Percentiles rank a stretch among this genome's conserved stretches.
Conservation (phyloP, 2,329 filamentous ascomycete species). For the Colletotrichum lini region DNA sequence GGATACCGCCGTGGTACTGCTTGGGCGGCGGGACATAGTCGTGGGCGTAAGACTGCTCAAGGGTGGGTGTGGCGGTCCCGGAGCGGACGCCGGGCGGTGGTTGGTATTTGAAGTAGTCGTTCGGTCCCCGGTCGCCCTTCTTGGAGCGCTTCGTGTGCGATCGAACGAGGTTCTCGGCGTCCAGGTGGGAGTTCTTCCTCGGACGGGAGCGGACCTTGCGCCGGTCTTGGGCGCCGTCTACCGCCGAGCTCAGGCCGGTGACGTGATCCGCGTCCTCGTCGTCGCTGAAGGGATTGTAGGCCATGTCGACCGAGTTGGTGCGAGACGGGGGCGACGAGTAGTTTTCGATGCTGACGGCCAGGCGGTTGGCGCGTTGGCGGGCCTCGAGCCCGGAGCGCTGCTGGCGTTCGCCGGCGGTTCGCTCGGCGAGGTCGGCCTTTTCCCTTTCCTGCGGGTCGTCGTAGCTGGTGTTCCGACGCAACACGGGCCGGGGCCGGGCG, state of each 20-base stretch:
- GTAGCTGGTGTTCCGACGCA: slow-evolving; percentile 61
- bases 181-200: slow-evolving; percentile 36
- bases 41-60: slow-evolving; percentile 64
- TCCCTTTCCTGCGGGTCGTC: slow-evolving; percentile 57
- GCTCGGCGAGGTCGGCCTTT: slow-evolving; percentile 57
- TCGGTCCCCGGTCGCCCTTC: slow-evolving; percentile 39
- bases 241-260: slow-evolving; percentile 15
- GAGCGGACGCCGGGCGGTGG: slow-evolving; percentile 48
- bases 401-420: slow-evolving; percentile 54
- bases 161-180: slow-evolving; percentile 54
- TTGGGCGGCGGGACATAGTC: slow-evolving; percentile 76
- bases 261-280: slow-evolving; percentile 29
- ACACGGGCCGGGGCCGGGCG: slow-evolving; percentile 53
- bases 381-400: slow-evolving; percentile 58
- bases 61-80: slow-evolving; percentile 55
- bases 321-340: slow-evolving; percentile 51
- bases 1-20: slow-evolving; percentile 80
- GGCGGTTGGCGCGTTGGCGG: slow-evolving; percentile 54
- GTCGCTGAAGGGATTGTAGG: slow-evolving; percentile 29
- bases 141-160: slow-evolving; percentile 51
- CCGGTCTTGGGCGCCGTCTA: slow-evolving; percentile 17
- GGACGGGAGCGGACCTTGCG: slow-evolving; percentile 33
- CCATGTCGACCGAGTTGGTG: slow-evolving; percentile 27
- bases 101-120: slow-evolving; percentile 50
- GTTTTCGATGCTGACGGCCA: slow-evolving; percentile 57